Base-by-base conservation (phyloP, 164 flowering plant species). In the Vitis labrusca region DNA sequence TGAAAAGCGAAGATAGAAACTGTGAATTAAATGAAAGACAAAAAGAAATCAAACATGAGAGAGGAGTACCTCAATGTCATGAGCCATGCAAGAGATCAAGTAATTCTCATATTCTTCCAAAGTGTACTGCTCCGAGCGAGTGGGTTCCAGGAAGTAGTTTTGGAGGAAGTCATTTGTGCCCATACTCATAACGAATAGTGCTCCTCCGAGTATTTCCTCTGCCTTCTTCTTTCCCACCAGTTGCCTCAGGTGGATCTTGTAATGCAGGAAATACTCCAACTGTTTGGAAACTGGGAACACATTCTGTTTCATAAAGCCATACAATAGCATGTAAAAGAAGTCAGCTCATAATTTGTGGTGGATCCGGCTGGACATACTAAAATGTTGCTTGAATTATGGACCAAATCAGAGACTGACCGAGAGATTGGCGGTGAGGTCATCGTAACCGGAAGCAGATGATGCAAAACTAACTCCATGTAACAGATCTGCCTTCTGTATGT, bases 401-500 rank as follows among this genome's bases (percentile, higher is more conserved):
- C 9, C 14, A 11, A n/a, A n/a, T 57, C 27, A 23, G 47, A 37
- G 23, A 60, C 65, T 73, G 77, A 91, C 97, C 9, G 83, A 68
- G 61, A 86, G 47, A 50, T 83, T 85, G 50, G 97, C 86, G 0
- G 95, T 91, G 48, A 84, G 78, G 19, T 85, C 88, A 71, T 92
- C 97, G 29, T 85, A 92, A 12, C 97, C 97, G 8, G 95, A 84
- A 53, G 78, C 89, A 51, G 93, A 91, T 0, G 95, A 90, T 11
- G 93, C 97, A 61, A 92, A 92, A 61, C 93, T 90, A 69, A 85
- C 89, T 9, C 94, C 95, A 77, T 80, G 81, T 29, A 76, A 15
- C 10, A 89, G n/a, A 14, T 87, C 86, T 51, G 16, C 62, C 29
- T 49, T 64, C 37, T 59, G 81, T 49, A 80, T 17, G 15, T 59